A percentile compares a stretch with the other conserved stretches of the same genome.
Conservation (phyloP, 2,329 filamentous ascomycete species). For the Bipolaris oryzae region DNA sequence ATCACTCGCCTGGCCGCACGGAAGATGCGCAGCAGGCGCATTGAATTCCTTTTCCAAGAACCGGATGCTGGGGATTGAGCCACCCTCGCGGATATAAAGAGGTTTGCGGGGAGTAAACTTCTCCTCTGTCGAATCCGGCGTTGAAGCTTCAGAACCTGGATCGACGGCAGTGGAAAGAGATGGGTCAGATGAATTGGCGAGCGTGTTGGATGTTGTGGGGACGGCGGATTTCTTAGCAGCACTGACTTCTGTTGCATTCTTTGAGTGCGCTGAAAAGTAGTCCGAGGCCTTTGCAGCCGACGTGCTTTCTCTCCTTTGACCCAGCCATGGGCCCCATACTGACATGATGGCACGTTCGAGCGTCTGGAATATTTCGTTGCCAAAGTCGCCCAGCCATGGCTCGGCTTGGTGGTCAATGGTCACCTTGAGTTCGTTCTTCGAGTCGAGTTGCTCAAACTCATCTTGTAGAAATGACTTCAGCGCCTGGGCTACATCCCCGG, state of each 20-base stretch:
- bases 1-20: conserved; percentile 93
- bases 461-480: conserved; percentile 71
- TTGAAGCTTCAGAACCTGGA: conserved; percentile 7
- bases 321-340: conserved; percentile 72
- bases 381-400: conserved; percentile 92
- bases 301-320: conserved; percentile 29
- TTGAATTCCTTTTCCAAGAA: conserved; percentile 94
- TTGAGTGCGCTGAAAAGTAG: conserved; percentile 21
- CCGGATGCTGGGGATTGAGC: conserved; percentile 90
- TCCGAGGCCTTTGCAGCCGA: conserved; percentile 20
- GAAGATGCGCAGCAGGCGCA: conserved; percentile 88
- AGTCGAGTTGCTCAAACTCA: conserved; percentile 76
- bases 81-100: conserved; percentile 93
- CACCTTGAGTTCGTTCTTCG: conserved; percentile 79
- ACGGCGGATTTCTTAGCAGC: conserved; percentile 24
- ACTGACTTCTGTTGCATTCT: conserved; percentile 10
- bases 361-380: conserved; percentile 87
- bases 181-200: conserved; percentile 51
- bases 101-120: conserved; percentile 59
- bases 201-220: conserved; percentile 59
- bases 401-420: conserved; percentile 93
- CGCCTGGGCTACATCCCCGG: conserved; percentile 72
- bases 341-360: conserved; percentile 84
- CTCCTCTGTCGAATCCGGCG: neutral
- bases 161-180: conserved; percentile 13